These are phyloP conservation scores for Lepidium africanum DNA, from an alignment of 345 rosid genomes.

Conservation along the genomic window DNA sequence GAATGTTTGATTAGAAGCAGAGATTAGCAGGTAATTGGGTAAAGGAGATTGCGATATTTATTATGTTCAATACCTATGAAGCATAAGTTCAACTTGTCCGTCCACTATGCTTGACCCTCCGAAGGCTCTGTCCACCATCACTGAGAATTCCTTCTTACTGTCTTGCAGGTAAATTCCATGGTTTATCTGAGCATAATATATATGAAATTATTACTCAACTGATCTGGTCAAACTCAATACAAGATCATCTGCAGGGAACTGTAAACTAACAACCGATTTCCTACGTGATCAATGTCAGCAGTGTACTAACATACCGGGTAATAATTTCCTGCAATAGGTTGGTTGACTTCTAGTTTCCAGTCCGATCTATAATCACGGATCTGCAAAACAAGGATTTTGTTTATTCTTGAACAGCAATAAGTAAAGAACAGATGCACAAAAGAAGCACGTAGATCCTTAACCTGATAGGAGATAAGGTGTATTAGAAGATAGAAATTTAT, in stretches of 20 bases:
- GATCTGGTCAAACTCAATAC: conserved; percentile 8
- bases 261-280: neutral
- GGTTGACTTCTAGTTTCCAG: conserved; percentile 88
- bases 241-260: conserved; percentile 6
- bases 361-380: conserved; percentile 86
- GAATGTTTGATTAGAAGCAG: conserved; percentile 14
- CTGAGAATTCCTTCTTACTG: conserved; percentile 65
- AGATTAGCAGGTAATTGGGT: neutral
- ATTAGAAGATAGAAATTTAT: conserved; percentile 7
- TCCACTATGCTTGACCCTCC: conserved; percentile 90
- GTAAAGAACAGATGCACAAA: neutral
- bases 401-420: neutral
- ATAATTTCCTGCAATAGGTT: conserved; percentile 92
- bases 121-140: conserved; percentile 80
- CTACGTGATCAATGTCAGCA: neutral
- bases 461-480: neutral
- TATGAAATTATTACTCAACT: neutral
- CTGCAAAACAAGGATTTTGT: conserved; percentile 35
- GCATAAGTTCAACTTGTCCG: conserved; percentile 95
- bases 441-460: neutral
- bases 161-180: conserved; percentile 87
- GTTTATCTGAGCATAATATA: conserved; percentile 52
- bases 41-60: neutral
- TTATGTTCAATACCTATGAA: conserved; percentile 54
- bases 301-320: conserved; percentile 74